phyloP scores from a whole-genome alignment of 768 basidiomycete genomes.

The Exidia glandulosa region DNA sequence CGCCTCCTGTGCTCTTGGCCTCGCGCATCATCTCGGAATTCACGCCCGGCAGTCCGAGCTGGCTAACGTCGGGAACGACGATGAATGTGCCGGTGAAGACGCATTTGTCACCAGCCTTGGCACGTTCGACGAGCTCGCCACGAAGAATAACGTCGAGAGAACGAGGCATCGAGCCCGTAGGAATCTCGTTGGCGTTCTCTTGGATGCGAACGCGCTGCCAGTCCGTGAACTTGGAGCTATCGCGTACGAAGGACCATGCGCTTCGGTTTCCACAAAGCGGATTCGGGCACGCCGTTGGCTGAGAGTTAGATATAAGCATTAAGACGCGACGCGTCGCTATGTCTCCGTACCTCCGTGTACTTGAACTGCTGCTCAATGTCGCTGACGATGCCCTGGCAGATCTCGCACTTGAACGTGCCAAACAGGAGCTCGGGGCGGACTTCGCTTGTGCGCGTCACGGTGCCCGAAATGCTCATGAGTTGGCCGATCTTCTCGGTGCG shows the following conservation, averaged over 20 bases:
- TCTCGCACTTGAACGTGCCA: constrained; percentile 88
- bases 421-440: constrained; percentile 90
- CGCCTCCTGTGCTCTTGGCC: constrained; percentile 48
- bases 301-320: constrained; percentile 5
- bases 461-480: constrained; percentile 90
- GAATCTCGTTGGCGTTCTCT: constrained; percentile 97
- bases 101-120: constrained; percentile 98
- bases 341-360: constrained; percentile 87
- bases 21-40: constrained; percentile 89
- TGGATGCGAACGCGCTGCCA: constrained; percentile 99
- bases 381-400: constrained; percentile 73
- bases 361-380: constrained; percentile 99
- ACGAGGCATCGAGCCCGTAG: constrained; percentile 96
- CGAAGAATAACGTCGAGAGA: constrained; percentile 93
- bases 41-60: constrained; percentile 89
- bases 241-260: constrained; percentile 91
- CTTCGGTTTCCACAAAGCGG: constrained; percentile 83
- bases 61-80: constrained; percentile 95
- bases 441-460: constrained; percentile 94
- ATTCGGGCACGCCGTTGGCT: constrained; percentile 94
- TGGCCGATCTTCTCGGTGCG: constrained; percentile 90
- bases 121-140: constrained; percentile 93
- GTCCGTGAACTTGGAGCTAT: constrained; percentile 92
- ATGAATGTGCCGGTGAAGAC: constrained; percentile 97
- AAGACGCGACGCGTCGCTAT: background rate